phyloP scores from a whole-genome alignment of 306 rosid genomes.

The Abrus precatorius region DNA sequence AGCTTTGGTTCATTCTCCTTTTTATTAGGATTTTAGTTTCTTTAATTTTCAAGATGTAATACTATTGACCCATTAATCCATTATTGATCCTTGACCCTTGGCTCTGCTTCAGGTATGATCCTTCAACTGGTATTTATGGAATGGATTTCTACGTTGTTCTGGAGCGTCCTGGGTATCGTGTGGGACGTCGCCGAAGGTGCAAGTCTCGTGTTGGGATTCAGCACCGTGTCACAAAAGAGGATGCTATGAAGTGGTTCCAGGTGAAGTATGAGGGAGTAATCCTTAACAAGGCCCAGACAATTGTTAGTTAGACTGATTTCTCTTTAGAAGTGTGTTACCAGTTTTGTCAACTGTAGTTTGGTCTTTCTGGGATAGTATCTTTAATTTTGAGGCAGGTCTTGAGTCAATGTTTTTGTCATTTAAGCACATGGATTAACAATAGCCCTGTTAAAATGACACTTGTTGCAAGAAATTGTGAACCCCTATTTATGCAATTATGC shows the following conservation, averaged over 20 bases:
- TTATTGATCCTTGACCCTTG: neutral
- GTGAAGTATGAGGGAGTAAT: slow-evolving; percentile 91
- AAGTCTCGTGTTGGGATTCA: slow-evolving; percentile 85
- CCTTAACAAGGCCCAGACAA: slow-evolving; percentile 80
- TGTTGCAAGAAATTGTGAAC: neutral
- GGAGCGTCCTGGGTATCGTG: slow-evolving; percentile 91
- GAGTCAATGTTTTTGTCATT: slow-evolving; percentile 25
- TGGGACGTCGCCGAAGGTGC: slow-evolving; percentile 87
- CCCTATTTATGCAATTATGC: neutral
- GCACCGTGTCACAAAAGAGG: slow-evolving; percentile 89
- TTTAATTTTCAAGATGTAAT: neutral
- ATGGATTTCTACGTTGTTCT: slow-evolving; percentile 85
- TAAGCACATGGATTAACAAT: slow-evolving; percentile 6
- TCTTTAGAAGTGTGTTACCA: slow-evolving; percentile 13
- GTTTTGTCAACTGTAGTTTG: slow-evolving; percentile 48
- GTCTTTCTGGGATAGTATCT: slow-evolving; percentile 30
- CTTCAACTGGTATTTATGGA: slow-evolving; percentile 88
- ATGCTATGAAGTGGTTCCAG: slow-evolving; percentile 95
- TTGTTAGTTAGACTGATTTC: slow-evolving; percentile 49
- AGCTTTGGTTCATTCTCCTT: neutral
- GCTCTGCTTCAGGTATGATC: slow-evolving; percentile 71
- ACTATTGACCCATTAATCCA: neutral
- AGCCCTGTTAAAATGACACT: neutral
- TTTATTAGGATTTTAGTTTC: neutral
- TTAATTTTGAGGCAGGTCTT: slow-evolving; percentile 33